phyloP scores from a whole-genome alignment of 495 filamentous ascomycete genomes.

The Aspergillus olivimuriae region DNA sequence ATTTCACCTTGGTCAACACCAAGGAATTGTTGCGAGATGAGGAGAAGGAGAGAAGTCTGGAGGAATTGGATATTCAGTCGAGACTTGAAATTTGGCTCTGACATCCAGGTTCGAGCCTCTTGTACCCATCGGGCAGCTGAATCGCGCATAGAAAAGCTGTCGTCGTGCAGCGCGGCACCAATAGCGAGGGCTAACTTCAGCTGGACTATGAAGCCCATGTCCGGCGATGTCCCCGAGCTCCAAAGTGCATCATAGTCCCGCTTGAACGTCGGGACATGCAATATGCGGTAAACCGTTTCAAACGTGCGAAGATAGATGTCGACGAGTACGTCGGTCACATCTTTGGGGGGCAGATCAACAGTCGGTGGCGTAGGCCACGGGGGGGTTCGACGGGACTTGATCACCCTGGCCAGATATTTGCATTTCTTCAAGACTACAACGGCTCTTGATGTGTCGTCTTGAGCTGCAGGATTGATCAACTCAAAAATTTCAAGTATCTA shows the following conservation, averaged over 20 bases:
- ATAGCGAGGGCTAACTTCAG: constrained; percentile 48
- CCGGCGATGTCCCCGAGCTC: constrained; percentile 14
- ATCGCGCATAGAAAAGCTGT: constrained; percentile 25
- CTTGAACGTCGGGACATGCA: constrained; percentile 54
- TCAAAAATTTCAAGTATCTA: constrained; percentile 39
- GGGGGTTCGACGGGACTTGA: constrained; percentile 36
- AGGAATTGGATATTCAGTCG: constrained; percentile 36
- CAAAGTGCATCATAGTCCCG: constrained; percentile 27
- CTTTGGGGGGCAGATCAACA: constrained; percentile 36
- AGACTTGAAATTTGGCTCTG: constrained; percentile 44
- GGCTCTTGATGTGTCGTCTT: constrained; percentile 30
- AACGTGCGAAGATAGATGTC: constrained; percentile 35
- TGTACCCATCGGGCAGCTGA: constrained; percentile 43
- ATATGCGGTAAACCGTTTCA: constrained; percentile 46
- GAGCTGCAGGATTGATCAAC: constrained; percentile 30
- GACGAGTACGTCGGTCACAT: constrained; percentile 32
- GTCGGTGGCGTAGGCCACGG: constrained; percentile 32
- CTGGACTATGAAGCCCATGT: constrained; percentile 30
- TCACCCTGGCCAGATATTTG: constrained; percentile 39
- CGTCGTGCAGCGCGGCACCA: constrained; percentile 36
- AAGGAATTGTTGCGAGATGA: constrained; percentile 42
- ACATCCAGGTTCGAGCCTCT: constrained; percentile 47
- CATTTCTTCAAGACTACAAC: constrained; percentile 31
- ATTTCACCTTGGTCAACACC: constrained; percentile 42
- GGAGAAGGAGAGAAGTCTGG: constrained; percentile 42